A percentile compares a stretch with the other conserved stretches of the same genome.
Evolutionary conservation across 176 grass and related monocot genomes (phyloP).

Genomic region (Aegilops tauschii): DNA sequence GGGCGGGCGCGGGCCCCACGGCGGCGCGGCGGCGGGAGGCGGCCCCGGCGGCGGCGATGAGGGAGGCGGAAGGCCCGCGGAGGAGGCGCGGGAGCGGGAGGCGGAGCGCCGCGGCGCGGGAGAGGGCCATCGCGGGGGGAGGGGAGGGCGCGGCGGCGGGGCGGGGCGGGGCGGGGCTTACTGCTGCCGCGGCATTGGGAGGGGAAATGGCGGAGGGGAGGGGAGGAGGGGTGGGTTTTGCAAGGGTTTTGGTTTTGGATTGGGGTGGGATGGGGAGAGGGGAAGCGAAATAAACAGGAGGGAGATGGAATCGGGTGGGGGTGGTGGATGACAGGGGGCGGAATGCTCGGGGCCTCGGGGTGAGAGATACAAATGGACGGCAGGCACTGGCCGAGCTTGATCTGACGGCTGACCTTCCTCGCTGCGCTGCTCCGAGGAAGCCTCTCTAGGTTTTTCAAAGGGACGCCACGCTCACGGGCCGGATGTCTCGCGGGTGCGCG

Average conservation of each 20-base stretch:
- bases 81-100: slow-evolving; percentile 47
- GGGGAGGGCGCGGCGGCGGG: background rate
- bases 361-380: too few species aligned
- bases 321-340: too few species aligned
- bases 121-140: slow-evolving; percentile 48
- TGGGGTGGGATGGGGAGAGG: background rate
- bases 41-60: slow-evolving; percentile 23
- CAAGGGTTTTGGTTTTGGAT: slow-evolving; percentile 56
- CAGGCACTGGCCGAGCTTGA: too few species aligned
- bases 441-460: background rate
- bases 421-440: too few species aligned
- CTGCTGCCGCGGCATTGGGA: slow-evolving; percentile 17
- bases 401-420: too few species aligned
- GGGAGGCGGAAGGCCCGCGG: slow-evolving; percentile 14
- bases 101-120: slow-evolving; percentile 40
- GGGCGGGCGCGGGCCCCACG: background rate
- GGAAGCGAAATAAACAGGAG: background rate
- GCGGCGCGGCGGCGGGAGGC: slow-evolving; percentile 39
- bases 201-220: background rate
- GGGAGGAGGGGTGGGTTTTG: slow-evolving; percentile 37
- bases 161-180: background rate
- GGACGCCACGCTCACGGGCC: too few species aligned
- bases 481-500: too few species aligned
- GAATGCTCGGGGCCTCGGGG: too few species aligned
- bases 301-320: background rate